phyloP scores from a whole-genome alignment of 1,139 yeast genomes.

The Yamadazyma blattariae region DNA sequence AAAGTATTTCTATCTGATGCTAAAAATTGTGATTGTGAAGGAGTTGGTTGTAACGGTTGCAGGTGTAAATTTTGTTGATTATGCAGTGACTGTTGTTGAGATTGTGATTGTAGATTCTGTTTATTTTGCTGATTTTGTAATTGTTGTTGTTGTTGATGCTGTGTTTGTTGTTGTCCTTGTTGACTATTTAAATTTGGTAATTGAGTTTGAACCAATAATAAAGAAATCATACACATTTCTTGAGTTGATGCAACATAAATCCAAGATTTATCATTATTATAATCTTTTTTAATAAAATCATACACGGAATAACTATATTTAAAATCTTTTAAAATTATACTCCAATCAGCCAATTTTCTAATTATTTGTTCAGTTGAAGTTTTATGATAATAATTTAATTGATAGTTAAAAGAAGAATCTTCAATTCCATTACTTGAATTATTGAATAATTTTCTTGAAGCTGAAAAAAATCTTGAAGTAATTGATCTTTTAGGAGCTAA shows the following conservation, averaged over 20 bases:
- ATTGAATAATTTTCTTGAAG: conserved; percentile 56
- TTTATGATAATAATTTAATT: conserved; percentile 54
- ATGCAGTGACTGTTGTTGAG: background rate
- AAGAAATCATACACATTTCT: conserved; percentile 80
- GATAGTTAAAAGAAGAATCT: conserved; percentile 30
- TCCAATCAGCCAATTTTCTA: conserved; percentile 88
- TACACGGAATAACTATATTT: conserved; percentile 82
- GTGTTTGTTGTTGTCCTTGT: background rate
- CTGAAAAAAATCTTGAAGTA: conserved; percentile 71
- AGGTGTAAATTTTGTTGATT: background rate
- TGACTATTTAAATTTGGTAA: conserved; percentile 6
- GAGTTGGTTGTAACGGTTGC: background rate
- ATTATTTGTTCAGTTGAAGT: conserved; percentile 71
- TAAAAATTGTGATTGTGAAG: background rate
- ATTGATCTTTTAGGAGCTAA: conserved; percentile 69
- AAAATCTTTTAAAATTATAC: conserved; percentile 84
- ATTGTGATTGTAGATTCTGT: background rate
- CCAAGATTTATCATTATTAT: conserved; percentile 79
- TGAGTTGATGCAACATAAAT: conserved; percentile 78
- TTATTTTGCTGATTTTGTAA: no score
- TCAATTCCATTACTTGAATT: conserved; percentile 12
- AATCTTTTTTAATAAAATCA: conserved; percentile 79
- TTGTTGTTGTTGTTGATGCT: background rate
- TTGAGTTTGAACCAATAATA: conserved; percentile 64
- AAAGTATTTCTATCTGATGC: conserved; percentile 50